Base-by-base conservation (phyloP, 768 basidiomycete species). In the Nidularia sp. region DNA sequence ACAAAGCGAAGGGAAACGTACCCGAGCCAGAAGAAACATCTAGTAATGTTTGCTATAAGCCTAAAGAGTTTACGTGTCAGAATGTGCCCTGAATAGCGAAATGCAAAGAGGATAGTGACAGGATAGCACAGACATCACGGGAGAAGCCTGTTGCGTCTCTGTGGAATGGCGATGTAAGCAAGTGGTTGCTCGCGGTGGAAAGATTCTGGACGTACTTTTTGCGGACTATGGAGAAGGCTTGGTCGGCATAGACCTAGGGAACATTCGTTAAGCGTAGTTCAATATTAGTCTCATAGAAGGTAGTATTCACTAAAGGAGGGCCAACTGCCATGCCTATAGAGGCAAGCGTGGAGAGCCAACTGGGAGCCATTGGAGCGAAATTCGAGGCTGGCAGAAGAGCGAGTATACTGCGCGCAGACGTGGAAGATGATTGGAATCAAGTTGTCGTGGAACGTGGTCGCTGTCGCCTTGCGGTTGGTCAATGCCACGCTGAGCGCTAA, bases 21-120 rank as follows among this genome's bases (percentile, higher is more conserved):
- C 76, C 91, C 91, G 34, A 93, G 70, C 91, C 91, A 93, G 70
- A 93, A 93, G 75, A 92, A 93, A 66, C 91, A 93, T 61, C 91
- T 78, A 25, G 87, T 86, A 49, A 93, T 90, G 66, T 93, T 93
- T 47, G 90, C 89, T 53, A 89, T 75, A 33, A 92, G 73, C 58
- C 89, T 90, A 56, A 15, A 49, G 25, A 25, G 25, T 32, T 29
- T 12, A 4, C 33, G n/a, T 8, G 48, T 59, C 50, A 60, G 48
- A 41, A 29, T 6, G 34, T 15, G 52, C 35, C 42, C 42, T 39
- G 52, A 10, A 6, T 42, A 36, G 34, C 31, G 22, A 32, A 13
- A 15, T 33, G 25, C 22, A 34, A 41, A 42, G 15, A 22, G 43
- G 36, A 34, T 45, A 68, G 71, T 66, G 54, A 90, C 84, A 93